Conservation (phyloP, 495 filamentous ascomycete genomes). For the Achaetomiella virescens region DNA sequence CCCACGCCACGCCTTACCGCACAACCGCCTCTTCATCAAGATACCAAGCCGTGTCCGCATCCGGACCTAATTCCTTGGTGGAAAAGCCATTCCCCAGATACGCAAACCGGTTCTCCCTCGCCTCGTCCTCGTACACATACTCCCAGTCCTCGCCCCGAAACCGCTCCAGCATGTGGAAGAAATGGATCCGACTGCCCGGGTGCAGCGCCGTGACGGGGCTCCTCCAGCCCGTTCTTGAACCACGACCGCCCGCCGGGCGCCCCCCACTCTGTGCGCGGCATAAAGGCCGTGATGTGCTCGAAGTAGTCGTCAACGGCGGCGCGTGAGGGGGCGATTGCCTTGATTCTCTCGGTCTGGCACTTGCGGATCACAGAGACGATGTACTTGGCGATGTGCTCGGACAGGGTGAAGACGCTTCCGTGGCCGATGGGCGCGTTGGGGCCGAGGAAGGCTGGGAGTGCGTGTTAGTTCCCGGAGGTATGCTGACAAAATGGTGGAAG, state of each 20-base stretch:
- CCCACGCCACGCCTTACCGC: background rate
- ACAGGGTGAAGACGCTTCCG: constrained; percentile 43
- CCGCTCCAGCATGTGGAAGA: constrained; percentile 44
- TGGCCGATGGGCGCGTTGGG: constrained; percentile 47
- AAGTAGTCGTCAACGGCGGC: constrained; percentile 42
- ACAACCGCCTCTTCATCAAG: constrained; percentile 22
- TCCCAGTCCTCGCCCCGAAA: constrained; percentile 48
- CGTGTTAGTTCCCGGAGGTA: background rate
- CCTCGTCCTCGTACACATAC: constrained; percentile 33
- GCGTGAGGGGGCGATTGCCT: constrained; percentile 32
- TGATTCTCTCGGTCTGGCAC: constrained; percentile 41
- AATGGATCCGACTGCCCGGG: constrained; percentile 47
- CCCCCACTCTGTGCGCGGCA: constrained; percentile 45
- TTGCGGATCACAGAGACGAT: constrained; percentile 39
- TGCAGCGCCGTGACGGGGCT: constrained; percentile 45
- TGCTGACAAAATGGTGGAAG: background rate
- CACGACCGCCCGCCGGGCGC: constrained; percentile 37
- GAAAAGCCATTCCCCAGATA: constrained; percentile 38
- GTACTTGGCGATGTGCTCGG: constrained; percentile 44
- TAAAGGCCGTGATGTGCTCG: constrained; percentile 40
- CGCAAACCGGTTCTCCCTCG: constrained; percentile 43
- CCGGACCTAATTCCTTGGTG: constrained; percentile 33
- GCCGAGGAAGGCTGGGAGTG: constrained; percentile 36
- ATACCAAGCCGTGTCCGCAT: constrained; percentile 40
- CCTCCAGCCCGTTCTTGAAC: constrained; percentile 41